Conservation (phyloP, 1,139 yeast genomes). For the Wickerhamiella pararugosa region DNA sequence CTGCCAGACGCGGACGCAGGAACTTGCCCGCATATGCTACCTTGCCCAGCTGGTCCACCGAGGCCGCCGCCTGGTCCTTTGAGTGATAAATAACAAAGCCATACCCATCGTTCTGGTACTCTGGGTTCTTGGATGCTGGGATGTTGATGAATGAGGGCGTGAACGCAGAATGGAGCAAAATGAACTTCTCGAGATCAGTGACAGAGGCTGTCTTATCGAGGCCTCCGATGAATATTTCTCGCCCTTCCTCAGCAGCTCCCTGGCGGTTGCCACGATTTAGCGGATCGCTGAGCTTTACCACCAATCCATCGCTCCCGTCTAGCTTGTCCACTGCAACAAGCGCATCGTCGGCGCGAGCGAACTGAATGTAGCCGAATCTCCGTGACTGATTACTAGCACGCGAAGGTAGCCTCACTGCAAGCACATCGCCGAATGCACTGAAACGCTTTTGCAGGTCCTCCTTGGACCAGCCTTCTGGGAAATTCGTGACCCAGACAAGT, state of each 20-base stretch:
- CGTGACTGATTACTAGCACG: slow-evolving; percentile 41
- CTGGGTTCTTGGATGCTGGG: slow-evolving; percentile 13
- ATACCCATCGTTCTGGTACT: slow-evolving; percentile 21
- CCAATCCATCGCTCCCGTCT: slow-evolving; percentile 24
- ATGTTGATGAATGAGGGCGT: slow-evolving; percentile 29
- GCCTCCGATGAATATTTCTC: slow-evolving; percentile 38
- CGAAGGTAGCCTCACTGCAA: slow-evolving; percentile 54
- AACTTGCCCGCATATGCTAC: slow-evolving; percentile 11
- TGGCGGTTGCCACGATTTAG: slow-evolving; percentile 23
- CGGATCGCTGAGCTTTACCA: slow-evolving; percentile 49
- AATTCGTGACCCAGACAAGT: slow-evolving; percentile 58
- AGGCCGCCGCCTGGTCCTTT: slow-evolving; percentile 18
- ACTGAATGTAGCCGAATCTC: slow-evolving; percentile 68
- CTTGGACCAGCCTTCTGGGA: slow-evolving; percentile 41
- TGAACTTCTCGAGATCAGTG: slow-evolving; percentile 19
- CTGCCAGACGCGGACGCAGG: neutral
- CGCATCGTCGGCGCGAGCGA: slow-evolving; percentile 33
- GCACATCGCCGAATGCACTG: slow-evolving; percentile 30
- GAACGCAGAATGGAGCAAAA: slow-evolving; percentile 29
- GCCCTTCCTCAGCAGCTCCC: slow-evolving; percentile 35
- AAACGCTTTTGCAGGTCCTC: slow-evolving; percentile 33
- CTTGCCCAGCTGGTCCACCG: slow-evolving; percentile 16
- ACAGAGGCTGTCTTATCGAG: slow-evolving; percentile 31
- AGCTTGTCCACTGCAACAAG: slow-evolving; percentile 29
- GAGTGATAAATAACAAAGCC: slow-evolving; percentile 22